Evolutionary conservation across 2,329 filamentous ascomycete species (phyloP).

Genomic region (Drechmeria coniospora): DNA sequence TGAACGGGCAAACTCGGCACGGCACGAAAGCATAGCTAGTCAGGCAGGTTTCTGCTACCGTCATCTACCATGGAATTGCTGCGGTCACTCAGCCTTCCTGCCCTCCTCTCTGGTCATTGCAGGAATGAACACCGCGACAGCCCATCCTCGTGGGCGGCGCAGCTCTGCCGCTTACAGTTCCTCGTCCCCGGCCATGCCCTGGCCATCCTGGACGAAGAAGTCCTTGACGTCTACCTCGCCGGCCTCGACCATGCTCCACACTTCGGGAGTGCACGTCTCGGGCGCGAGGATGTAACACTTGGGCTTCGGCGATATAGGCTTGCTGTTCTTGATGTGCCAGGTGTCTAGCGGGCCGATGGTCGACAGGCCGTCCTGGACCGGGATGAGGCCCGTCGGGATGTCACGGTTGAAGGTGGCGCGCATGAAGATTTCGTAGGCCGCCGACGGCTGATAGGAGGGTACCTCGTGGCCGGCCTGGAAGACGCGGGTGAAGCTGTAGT

Average conservation of each 20-base stretch:
- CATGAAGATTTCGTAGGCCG: slow-evolving; percentile 41
- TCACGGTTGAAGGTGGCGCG: slow-evolving; percentile 39
- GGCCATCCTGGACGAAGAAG: slow-evolving; percentile 11
- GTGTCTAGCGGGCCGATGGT: slow-evolving; percentile 36
- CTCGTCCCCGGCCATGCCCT: neutral
- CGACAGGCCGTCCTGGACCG: slow-evolving; percentile 34
- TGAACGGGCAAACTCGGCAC: no score
- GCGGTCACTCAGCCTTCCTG: no score
- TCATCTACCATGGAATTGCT: no score
- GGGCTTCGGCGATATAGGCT: slow-evolving; percentile 27
- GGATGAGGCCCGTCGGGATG: slow-evolving; percentile 34
- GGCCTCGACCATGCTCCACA: slow-evolving; percentile 32
- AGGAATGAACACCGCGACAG: no score
- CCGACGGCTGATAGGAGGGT: slow-evolving; percentile 42
- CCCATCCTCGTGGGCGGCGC: neutral
- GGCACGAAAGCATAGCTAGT: no score
- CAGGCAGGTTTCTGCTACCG: no score
- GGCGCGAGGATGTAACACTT: slow-evolving; percentile 45
- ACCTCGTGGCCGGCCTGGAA: slow-evolving; percentile 51
- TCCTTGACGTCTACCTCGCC: slow-evolving; percentile 34
- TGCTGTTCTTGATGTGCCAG: slow-evolving; percentile 42
- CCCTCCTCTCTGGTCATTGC: no score
- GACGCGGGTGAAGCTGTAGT: slow-evolving; percentile 50
- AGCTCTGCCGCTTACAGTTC: neutral
- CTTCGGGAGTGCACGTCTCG: slow-evolving; percentile 38